Percentiles rank a stretch among this genome's conserved stretches.
These are phyloP conservation scores for Limonomyces culmigenus DNA, from an alignment of 1,284 basidiomycete species.

Conservation along the genomic window DNA sequence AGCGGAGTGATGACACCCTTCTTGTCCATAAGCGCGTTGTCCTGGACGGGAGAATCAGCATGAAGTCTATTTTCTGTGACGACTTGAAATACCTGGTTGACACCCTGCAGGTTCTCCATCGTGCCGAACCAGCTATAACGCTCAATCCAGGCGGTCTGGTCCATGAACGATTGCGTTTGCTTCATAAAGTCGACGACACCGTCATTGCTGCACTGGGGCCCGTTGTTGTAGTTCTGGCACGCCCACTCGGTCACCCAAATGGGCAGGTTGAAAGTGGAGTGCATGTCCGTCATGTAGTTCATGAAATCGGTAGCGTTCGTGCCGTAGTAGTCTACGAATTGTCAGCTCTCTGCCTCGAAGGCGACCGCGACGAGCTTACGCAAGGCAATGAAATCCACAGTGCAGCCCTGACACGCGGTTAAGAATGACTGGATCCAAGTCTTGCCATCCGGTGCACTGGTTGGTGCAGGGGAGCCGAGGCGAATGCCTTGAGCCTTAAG, in stretches of 20 bases:
- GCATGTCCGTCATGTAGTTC: conserved; percentile 20
- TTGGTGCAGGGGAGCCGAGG: conserved; percentile 24
- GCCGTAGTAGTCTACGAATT: conserved; percentile 20
- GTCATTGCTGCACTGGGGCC: conserved; percentile 17
- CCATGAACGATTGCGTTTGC: conserved; percentile 22
- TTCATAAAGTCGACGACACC: conserved; percentile 23
- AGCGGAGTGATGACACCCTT: conserved; percentile 14
- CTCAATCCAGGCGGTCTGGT: conserved; percentile 22
- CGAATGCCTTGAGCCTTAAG: conserved; percentile 16
- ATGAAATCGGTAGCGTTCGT: conserved; percentile 20
- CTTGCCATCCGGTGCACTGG: conserved; percentile 20
- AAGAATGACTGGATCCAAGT: conserved; percentile 24
- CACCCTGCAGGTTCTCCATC: conserved; percentile 17
- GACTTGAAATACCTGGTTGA: conserved; percentile 11
- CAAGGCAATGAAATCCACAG: conserved; percentile 24
- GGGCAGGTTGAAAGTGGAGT: conserved; percentile 20
- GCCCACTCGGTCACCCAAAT: conserved; percentile 29
- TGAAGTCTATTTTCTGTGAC: neutral
- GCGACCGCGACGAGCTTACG: conserved; percentile 12
- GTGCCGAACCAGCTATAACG: conserved; percentile 30
- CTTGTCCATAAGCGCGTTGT: conserved; percentile 15
- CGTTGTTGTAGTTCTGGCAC: conserved; percentile 19
- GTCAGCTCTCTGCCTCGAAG: neutral
- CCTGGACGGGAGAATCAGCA: conserved; percentile 8
- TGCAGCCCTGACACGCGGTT: conserved; percentile 20